phyloP scores from a whole-genome alignment of 1,284 basidiomycete genomes.

The Pseudomicrostroma phylloplanum region DNA sequence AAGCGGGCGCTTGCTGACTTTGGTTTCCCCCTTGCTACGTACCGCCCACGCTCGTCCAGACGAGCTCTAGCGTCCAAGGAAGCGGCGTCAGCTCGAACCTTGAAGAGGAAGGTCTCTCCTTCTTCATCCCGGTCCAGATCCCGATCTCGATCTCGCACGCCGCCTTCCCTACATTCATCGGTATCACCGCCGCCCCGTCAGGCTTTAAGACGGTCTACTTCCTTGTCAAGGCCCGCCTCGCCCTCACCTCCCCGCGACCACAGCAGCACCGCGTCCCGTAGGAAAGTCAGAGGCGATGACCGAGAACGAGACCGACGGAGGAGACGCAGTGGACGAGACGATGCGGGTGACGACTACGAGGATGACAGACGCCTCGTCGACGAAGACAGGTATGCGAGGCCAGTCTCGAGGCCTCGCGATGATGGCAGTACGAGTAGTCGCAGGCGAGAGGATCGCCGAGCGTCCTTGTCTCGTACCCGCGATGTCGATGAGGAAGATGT shows the following conservation, averaged over 20 bases:
- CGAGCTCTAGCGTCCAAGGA: too few species aligned
- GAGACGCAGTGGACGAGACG: conserved; percentile 32
- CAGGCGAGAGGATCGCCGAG: conserved; percentile 6
- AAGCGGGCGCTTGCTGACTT: conserved; percentile 3
- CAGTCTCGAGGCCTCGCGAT: conserved; percentile 3
- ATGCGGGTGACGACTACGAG: conserved; percentile 21
- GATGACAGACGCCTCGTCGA: conserved; percentile 22
- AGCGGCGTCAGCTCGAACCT: not conserved
- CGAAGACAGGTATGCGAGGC: conserved; percentile 23
- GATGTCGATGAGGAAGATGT: conserved; percentile 8
- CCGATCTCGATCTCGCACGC: conserved; percentile 17
- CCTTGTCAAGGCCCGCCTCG: conserved; percentile 9
- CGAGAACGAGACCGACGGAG: conserved; percentile 26
- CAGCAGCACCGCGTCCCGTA: conserved; percentile 31
- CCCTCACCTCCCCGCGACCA: conserved; percentile 35
- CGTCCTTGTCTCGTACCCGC: conserved; percentile 13
- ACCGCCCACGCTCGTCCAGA: not conserved
- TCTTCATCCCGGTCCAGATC: conserved; percentile 17
- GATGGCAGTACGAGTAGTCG: not conserved
- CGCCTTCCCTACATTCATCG: conserved; percentile 15
- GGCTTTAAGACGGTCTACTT: conserved; percentile 13
- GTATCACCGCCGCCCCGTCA: conserved; percentile 16
- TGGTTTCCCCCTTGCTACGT: not conserved
- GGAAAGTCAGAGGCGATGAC: conserved; percentile 26
- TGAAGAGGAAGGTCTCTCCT: not conserved